Base-by-base conservation (phyloP, 129 eudicot species). In the Lactuca saligna region DNA sequence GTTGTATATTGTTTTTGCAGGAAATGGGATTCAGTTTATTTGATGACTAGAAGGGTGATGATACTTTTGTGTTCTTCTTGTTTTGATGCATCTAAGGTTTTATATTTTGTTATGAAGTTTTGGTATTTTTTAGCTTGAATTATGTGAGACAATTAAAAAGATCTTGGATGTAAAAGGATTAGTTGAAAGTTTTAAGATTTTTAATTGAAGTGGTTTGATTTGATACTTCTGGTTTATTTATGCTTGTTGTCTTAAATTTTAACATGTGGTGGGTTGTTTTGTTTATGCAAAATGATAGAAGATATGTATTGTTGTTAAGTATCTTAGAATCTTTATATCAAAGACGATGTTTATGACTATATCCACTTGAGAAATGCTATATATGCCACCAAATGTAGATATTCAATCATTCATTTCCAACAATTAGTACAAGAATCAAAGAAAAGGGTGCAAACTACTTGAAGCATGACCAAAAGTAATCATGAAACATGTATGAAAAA, bases 21-120 rank as follows among this genome's bases (percentile, higher is more conserved):
- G 82, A 78, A 16, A 71, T 78, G 72, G 78, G 78, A 12, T 78
- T 78, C 70, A 72, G 82, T 62, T 66, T 66, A 46, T 75, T 75
- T 33, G 79, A 75, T 33, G 79, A 75, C 62, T 75, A 75, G 8
- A 51, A 61, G 41, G 56, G 51, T 11, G 51, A 2, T 8, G 49
- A 8, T 6, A 5, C 7, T 7, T 5, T 5, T 8, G 7, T 44
- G 3, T 9, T 42, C 57, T 42, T 14, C n/a, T 61, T 63, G 13
- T 66, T 7, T 14, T 76, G 39, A 49, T 59, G 38, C 61, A 4
- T 35, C 38, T 68, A 51, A 49, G 70, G 50, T 60, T 71, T 65
- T 42, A 65, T 66, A 15, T 68, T 75, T 59, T 57, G 73, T 50
- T 39, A 51, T 37, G 56, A 67, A 68, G 29, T 60, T 72, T 72